Evolutionary conservation across 176 grass and related monocot species (phyloP), one percentile per base, ranked within the genome.

Genomic region (Rhynchospora breviuscula): DNA sequence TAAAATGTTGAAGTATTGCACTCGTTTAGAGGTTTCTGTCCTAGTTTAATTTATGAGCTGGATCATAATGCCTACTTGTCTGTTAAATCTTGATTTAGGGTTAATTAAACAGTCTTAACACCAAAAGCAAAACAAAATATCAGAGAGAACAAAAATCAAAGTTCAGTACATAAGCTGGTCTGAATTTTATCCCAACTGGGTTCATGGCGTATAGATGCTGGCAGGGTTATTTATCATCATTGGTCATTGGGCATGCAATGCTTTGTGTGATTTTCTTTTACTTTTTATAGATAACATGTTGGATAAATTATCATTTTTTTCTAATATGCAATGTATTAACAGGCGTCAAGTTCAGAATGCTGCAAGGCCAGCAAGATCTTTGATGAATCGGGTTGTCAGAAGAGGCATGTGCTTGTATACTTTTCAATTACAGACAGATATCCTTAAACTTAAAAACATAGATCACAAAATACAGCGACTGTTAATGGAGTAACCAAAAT

Each of bases 291-390:
- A 78, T 29, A 23, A 53, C 47, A 29, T 75, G 47, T 47, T 75
- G 23, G 52, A 57, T 78, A 0, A 58, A 61, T 31, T 80, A 70
- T 79, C 45, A 40, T 40, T 7, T 85, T 85, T 51, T 77, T 85
- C 78, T 75, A 62, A 83, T 81, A 66, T 45, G 67, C 84, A 83
- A 87, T 21, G 10, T 19, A 59, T 78, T 78, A 57, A 56, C 73
- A 96, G 93, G 90, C 85, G 85, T 18, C 91, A 91, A 61, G 80
- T 91, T 88, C 79, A 78, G 87, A 91, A 93, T 86, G 79, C 85
- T 76, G 56, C 85, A 81, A 91, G 88, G 87, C 83, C 93, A 81
- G 43, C 93, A 75, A 87, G 93, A 87, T 89, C 87, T 65, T 78
- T 96, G 74, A 87, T 93, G 80, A 91, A 90, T 81, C 86, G 93